Evolutionary conservation across 768 basidiomycete genomes (phyloP).

Genomic region (Pleurotus cornucopiae): DNA sequence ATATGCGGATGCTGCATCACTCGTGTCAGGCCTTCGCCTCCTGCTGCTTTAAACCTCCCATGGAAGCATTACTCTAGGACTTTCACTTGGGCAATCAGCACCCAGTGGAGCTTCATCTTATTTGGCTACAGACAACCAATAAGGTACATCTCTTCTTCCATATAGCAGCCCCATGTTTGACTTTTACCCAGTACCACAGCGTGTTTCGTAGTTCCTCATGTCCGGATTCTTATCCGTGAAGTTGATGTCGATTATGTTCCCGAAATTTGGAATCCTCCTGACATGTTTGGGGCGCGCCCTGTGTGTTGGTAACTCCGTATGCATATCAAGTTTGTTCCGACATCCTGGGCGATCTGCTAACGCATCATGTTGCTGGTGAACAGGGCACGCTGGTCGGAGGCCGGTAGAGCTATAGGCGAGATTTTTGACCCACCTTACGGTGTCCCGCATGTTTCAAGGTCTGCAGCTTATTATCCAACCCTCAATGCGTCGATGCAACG

Average conservation of each 20-base stretch:
- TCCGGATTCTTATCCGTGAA: not conserved
- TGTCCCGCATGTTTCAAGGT: too few species aligned
- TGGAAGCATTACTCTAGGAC: not conserved
- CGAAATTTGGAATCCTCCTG: not conserved
- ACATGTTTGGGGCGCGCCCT: not conserved
- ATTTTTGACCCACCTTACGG: too few species aligned
- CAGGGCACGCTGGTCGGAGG: too few species aligned
- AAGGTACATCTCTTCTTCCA: not conserved
- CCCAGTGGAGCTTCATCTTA: slow-evolving; percentile 12
- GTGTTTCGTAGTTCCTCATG: not conserved
- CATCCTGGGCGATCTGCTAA: too few species aligned
- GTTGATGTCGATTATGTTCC: not conserved
- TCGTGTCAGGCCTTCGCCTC: not conserved
- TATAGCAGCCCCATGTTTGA: not conserved
- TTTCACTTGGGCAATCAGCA: slow-evolving; percentile 10
- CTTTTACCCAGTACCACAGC: not conserved
- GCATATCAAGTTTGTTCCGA: too few species aligned
- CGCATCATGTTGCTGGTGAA: too few species aligned
- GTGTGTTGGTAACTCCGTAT: not conserved
- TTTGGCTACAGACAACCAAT: slow-evolving; percentile 16
- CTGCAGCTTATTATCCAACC: too few species aligned
- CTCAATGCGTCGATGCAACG: too few species aligned
- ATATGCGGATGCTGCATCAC: slow-evolving; percentile 19
- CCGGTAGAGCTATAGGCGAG: too few species aligned
- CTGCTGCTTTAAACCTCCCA: not conserved